phyloP scores from a whole-genome alignment of 139 green algal genomes.

The Pleodorina starrii region DNA sequence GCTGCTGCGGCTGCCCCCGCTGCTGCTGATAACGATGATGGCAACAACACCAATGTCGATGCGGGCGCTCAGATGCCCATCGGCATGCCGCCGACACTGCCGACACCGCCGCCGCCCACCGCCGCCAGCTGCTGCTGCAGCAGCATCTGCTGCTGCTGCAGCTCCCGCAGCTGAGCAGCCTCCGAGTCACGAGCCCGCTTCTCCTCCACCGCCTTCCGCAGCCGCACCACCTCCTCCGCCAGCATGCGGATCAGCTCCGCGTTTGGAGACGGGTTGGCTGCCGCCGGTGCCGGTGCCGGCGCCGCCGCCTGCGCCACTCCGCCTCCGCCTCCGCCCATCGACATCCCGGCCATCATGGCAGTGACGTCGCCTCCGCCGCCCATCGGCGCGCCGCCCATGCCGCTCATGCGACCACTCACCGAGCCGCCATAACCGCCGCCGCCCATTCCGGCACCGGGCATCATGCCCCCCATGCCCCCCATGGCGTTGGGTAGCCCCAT shows the following conservation, averaged over 20 bases:
- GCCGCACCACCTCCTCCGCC: constrained; percentile 50
- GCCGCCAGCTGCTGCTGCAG: constrained; percentile 35
- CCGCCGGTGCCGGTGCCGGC: neutral
- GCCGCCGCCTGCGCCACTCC: too few relatives aligned
- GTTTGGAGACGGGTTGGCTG: constrained; percentile 2
- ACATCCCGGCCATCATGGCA: constrained; percentile 33
- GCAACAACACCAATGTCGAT: too few relatives aligned
- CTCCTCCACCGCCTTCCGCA: constrained; percentile 54
- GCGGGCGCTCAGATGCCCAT: constrained; percentile 28
- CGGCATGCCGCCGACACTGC: constrained; percentile 22
- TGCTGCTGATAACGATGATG: too few relatives aligned
- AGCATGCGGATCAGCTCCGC: constrained; percentile 55
- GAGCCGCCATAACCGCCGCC: neutral
- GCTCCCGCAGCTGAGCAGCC: neutral
- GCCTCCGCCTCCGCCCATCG: neutral
- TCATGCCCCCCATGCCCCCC: neutral
- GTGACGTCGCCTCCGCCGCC: neutral
- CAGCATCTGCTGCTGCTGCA: constrained; percentile 36
- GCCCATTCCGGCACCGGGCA: neutral
- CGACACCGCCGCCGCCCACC: neutral
- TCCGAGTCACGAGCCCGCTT: constrained; percentile 37
- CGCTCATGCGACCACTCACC: neutral
- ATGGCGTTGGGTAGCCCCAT: constrained; percentile 27
- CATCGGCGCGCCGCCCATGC: neutral
- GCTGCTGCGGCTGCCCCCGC: too few relatives aligned